A percentile compares a stretch with the other conserved stretches of the same genome.
Conservation (phyloP, 208 protist species). For the Trypanosoma brucei region DNA sequence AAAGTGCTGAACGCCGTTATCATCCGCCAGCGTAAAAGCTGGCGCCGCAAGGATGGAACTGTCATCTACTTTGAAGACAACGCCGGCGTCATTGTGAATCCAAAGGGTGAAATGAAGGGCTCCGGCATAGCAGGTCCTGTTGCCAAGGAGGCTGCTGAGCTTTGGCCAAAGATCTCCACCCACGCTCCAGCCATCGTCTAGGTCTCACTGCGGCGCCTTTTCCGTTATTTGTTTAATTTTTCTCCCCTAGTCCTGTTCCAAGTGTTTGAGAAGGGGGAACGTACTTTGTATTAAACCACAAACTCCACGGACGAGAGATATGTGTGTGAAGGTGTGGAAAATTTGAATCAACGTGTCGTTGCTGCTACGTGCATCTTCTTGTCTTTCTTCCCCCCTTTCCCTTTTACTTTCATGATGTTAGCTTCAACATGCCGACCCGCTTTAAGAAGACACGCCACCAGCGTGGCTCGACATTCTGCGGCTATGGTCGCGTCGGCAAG, state of each 20-base stretch:
- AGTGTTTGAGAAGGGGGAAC: too few species aligned
- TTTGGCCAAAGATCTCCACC: conserved; percentile 99
- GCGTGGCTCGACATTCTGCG: conserved; percentile 88
- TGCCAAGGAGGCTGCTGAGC: conserved; percentile 99
- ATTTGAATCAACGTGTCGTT: too few species aligned
- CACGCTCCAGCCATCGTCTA: conserved; percentile 95
- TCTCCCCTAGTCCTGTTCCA: too few species aligned
- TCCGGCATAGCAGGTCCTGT: conserved; percentile 99
- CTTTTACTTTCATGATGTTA: conserved; percentile 1
- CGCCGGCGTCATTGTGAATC: conserved; percentile 99
- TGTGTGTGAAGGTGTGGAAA: too few species aligned
- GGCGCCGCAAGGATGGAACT: conserved; percentile 97
- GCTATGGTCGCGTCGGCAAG: conserved; percentile 96
- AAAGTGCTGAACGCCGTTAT: conserved; percentile 98
- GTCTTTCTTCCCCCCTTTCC: conserved; percentile 6
- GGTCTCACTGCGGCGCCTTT: conserved; percentile 20
- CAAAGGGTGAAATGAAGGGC: conserved; percentile 99
- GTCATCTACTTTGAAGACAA: conserved; percentile 99
- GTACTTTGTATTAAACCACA: too few species aligned
- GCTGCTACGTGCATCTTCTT: not conserved
- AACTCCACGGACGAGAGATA: too few species aligned
- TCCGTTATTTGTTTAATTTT: conserved; percentile 11
- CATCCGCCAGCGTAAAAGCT: conserved; percentile 99
- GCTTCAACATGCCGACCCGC: conserved; percentile 79
- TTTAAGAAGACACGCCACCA: conserved; percentile 92